Evolutionary conservation across 108 stramenopile genomes (phyloP), one percentile per base, ranked within the genome.

Genomic region (Cyclotella baltica): DNA sequence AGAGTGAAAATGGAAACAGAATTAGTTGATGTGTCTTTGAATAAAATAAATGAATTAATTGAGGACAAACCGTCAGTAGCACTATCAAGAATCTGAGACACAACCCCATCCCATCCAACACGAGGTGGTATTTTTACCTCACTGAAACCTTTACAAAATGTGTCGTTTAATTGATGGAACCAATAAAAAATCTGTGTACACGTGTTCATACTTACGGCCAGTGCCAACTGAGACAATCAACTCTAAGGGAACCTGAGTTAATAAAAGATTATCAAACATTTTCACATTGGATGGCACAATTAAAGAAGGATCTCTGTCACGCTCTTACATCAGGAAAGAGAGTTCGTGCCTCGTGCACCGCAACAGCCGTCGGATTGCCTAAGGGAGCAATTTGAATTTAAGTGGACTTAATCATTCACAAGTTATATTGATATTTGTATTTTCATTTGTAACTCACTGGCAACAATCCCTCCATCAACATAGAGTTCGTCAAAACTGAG

Each of bases 71-170:
- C 78, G 66, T 95, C 94, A 15, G 86, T 87, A 25, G 94, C 94
- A 58, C 88, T 89, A 38, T 92, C 89, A 1, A 95, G 86, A 66
- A 95, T 95, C 68, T 95, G 94, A 64, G 87, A 88, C 70, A 95
- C 91, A 61, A 95, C 91, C 10, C 91, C 94, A 70, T 95, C 94
- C 94, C 94, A 95, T 53, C 94, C 94, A 70, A 95, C 87, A 4
- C 88, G 75, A 6, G 94, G 94, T 18, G 83, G 78, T 53, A 83
- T 87, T 67, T 93, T 95, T 50, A 73, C 62, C 69, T 95, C 94
- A 33, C 69, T 48, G 64, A 95, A 95, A 16, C 63, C 67, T 76
- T n/a, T 52, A 4, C 40, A n/a, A 59, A 33, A n/a, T n/a, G n/a
- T n/a, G n/a, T n/a, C n/a, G n/a, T n/a, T n/a, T n/a, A n/a, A n/a